These are phyloP conservation scores for Anthostomella pinea DNA, from an alignment of 2,329 filamentous ascomycete genomes.

Conservation along the genomic window DNA sequence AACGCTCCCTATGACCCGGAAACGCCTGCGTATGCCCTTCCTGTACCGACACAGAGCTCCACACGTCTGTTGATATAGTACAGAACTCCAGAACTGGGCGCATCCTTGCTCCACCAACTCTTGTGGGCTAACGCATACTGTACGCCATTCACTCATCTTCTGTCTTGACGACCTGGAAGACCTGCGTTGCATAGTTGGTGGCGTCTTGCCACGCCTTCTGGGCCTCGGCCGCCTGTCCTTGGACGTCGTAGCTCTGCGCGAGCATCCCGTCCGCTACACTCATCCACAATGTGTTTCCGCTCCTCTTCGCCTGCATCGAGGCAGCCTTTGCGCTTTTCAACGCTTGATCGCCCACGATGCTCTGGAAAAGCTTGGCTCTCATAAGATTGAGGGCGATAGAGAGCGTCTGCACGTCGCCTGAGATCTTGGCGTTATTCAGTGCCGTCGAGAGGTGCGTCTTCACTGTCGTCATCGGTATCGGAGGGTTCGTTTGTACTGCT, in stretches of 20 bases:
- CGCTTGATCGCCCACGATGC: constrained; percentile 76
- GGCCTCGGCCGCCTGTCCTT: constrained; percentile 61
- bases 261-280: constrained; percentile 79
- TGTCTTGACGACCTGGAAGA: constrained; percentile 22
- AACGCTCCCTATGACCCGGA: background rate
- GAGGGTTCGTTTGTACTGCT: constrained; percentile 60
- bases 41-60: background rate
- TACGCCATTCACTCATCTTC: constrained; percentile 9
- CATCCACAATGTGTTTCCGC: constrained; percentile 72
- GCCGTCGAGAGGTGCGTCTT: constrained; percentile 77
- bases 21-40: background rate
- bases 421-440: constrained; percentile 64
- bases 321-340: constrained; percentile 73
- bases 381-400: constrained; percentile 82
- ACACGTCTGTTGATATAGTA: constrained; percentile 8
- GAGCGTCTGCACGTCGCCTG: constrained; percentile 75
- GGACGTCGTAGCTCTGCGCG: constrained; percentile 69
- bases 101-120: too few species aligned
- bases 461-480: constrained; percentile 67
- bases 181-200: constrained; percentile 25
- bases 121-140: constrained; percentile 1
- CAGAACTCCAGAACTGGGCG: constrained; percentile 2
- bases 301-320: constrained; percentile 64
- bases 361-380: constrained; percentile 77
- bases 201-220: constrained; percentile 38